These are phyloP conservation scores for Seiridium cupressi DNA, from an alignment of 2,329 filamentous ascomycete species.

Conservation along the genomic window DNA sequence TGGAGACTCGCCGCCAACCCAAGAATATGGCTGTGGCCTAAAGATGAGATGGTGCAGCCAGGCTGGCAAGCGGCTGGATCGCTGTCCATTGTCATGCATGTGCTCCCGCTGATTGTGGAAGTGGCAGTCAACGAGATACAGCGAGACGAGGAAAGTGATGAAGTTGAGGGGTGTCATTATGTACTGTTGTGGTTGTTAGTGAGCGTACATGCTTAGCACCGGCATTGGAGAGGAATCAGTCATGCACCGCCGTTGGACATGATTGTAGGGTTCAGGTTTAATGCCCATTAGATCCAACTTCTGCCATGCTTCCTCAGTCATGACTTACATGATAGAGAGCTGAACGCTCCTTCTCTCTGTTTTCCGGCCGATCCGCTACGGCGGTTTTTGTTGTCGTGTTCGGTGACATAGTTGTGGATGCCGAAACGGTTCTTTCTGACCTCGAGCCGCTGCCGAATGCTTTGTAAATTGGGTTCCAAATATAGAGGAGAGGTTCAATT, in stretches of 20 bases:
- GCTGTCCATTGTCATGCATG: neutral
- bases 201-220: too few species aligned
- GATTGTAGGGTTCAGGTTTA: too few species aligned
- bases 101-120: conserved; percentile 47
- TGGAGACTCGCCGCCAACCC: conserved; percentile 14
- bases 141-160: conserved; percentile 63
- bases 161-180: conserved; percentile 64
- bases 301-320: too few species aligned
- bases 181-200: conserved; percentile 27
- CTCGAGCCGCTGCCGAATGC: too few species aligned
- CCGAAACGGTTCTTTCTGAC: neutral
- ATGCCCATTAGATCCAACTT: too few species aligned
- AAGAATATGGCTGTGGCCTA: conserved; percentile 36
- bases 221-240: too few species aligned
- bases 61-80: conserved; percentile 24
- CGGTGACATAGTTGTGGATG: neutral
- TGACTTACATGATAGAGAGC: neutral
- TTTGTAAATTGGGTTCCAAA: too few species aligned
- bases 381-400: neutral
- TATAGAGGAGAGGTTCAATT: too few species aligned
- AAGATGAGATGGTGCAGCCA: conserved; percentile 43
- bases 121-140: conserved; percentile 59
- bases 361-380: neutral
- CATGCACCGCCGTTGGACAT: too few species aligned
- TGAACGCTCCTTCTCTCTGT: neutral